Conservation (phyloP, 768 basidiomycete genomes). For the Phylloporus arenicola region DNA sequence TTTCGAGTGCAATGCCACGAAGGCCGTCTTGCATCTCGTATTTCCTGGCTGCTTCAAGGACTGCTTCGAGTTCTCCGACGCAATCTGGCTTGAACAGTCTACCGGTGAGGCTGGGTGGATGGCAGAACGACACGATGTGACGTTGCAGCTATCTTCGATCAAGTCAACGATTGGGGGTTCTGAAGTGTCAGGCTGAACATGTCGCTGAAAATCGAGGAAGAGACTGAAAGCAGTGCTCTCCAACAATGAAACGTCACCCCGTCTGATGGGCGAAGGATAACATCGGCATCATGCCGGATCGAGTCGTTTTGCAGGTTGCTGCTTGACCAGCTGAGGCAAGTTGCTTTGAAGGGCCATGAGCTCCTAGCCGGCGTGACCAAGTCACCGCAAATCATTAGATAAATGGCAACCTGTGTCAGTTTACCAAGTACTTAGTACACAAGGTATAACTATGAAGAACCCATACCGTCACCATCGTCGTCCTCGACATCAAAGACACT, state of each 20-base stretch:
- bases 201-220: slow-evolving; percentile 11
- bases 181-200: slow-evolving; percentile 8
- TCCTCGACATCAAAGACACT: slow-evolving; percentile 8
- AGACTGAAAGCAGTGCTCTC: slow-evolving; percentile 6
- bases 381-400: too few species aligned
- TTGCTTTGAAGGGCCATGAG: neutral
- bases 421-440: neutral
- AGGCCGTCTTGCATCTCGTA: slow-evolving; percentile 12
- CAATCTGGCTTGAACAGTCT: neutral
- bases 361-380: too few species aligned
- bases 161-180: slow-evolving; percentile 7
- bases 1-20: slow-evolving; percentile 1
- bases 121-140: slow-evolving; percentile 8
- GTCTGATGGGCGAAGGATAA: slow-evolving; percentile 15
- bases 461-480: slow-evolving; percentile 10
- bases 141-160: slow-evolving; percentile 6
- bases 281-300: slow-evolving; percentile 4
- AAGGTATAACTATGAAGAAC: slow-evolving; percentile 1
- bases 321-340: neutral
- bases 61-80: slow-evolving; percentile 1
- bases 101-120: neutral
- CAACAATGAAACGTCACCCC: neutral
- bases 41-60: slow-evolving; percentile 11
- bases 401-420: neutral
- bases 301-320: neutral